Percentiles rank a stretch among this genome's conserved stretches.
These are phyloP conservation scores for Senecio squalidus DNA, from an alignment of 140 eudicot species.

Conservation along the genomic window DNA sequence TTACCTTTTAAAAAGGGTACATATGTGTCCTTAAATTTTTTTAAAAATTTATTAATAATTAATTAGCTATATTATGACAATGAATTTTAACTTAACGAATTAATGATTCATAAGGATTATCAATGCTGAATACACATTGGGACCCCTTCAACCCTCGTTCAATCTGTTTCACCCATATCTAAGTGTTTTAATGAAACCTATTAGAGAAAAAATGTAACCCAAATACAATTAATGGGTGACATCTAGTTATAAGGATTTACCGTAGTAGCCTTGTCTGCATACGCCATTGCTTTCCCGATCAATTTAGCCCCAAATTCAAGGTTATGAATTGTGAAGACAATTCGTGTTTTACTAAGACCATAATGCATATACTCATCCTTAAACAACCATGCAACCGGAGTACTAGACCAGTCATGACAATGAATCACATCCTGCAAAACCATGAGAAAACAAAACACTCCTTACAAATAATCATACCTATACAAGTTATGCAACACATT, in stretches of 20 bases:
- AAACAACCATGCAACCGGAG: conserved; percentile 97
- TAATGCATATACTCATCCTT: conserved; percentile 81
- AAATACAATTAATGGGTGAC: background rate
- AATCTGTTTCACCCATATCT: background rate
- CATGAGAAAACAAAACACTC: conserved; percentile 8
- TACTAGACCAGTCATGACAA: conserved; percentile 99
- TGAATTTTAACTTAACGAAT: too few relatives aligned
- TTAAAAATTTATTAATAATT: too few relatives aligned
- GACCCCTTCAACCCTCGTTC: too few relatives aligned
- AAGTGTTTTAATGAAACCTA: too few relatives aligned
- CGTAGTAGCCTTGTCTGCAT: conserved; percentile 95
- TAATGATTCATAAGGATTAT: too few relatives aligned
- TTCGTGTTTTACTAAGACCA: conserved; percentile 81
- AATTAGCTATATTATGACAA: too few relatives aligned
- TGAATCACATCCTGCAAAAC: conserved; percentile 89
- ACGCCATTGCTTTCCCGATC: conserved; percentile 79
- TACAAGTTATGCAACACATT: background rate
- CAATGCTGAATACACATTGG: too few relatives aligned
- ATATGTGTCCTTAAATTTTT: too few relatives aligned
- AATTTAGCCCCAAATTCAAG: conserved; percentile 87
- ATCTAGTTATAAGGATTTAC: conserved; percentile 40
- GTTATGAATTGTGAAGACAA: conserved; percentile 95
- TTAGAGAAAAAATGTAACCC: too few relatives aligned
- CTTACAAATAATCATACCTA: background rate
- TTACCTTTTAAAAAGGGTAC: too few relatives aligned